Evolutionary conservation across 192 early-diverging fungal species (phyloP).

Genomic region (Allomyces macrogynus): DNA sequence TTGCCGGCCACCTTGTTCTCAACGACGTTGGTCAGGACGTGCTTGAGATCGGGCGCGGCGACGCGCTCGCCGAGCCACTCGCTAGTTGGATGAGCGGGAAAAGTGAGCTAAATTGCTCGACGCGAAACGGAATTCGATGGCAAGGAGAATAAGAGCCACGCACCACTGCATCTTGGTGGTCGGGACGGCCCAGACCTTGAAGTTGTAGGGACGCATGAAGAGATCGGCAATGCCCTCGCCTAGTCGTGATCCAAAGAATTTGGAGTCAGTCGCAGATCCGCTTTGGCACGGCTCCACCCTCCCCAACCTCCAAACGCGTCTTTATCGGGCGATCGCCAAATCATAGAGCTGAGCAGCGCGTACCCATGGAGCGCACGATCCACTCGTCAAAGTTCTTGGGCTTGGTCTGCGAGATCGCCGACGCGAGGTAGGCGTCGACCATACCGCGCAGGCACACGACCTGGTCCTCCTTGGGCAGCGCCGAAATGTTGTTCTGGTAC

Average conservation of each 20-base stretch:
- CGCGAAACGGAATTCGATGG: no score
- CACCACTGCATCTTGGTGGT: constrained; percentile 6
- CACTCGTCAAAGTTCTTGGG: constrained; percentile 18
- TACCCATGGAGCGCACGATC: constrained; percentile 16
- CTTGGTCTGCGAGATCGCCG: constrained; percentile 1
- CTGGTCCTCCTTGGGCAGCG: constrained; percentile 13
- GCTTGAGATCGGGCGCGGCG: constrained; percentile 13
- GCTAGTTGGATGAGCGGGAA: neutral
- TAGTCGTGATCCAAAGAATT: no score
- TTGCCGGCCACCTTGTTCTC: constrained; percentile 10
- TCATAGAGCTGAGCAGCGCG: no score
- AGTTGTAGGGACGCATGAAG: constrained; percentile 19
- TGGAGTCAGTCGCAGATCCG: no score
- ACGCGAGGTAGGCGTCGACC: constrained; percentile 10
- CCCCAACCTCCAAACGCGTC: no score
- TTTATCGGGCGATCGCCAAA: no score
- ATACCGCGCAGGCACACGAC: constrained; percentile 11
- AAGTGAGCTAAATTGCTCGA: no score
- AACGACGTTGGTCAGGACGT: constrained; percentile 9
- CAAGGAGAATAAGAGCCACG: neutral
- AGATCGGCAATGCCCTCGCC: constrained; percentile 12
- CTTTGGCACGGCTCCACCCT: no score
- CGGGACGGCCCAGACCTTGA: constrained; percentile 16
- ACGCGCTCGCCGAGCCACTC: constrained; percentile 19
- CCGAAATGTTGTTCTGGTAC: constrained; percentile 18